Base-by-base conservation (phyloP, 2,329 filamentous ascomycete species). In the Leptographium procerum region DNA sequence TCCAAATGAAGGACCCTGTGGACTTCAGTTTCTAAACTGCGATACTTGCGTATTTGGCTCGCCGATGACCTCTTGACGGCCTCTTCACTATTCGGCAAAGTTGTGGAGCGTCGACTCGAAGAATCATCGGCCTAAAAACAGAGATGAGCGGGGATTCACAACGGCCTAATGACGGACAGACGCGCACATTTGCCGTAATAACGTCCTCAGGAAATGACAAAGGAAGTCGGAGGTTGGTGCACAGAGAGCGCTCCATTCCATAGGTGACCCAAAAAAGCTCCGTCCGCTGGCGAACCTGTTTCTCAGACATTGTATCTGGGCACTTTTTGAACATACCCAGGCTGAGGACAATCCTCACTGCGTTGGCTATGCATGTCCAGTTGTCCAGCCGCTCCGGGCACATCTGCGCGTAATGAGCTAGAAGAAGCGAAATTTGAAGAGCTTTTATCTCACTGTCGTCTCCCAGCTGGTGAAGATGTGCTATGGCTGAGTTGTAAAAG, bases 211-310 rank as follows among this genome's bases (percentile, higher is more conserved):
- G 50, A 31, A 64, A 73, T 1, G 67, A 83, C 6, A 65, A 66
- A 4, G 68, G 77, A n/a, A 83, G 80, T 1, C 81, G 85, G 64
- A 62, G 65, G 3, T 83, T 76, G 66, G 69, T 85, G 33, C 65
- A 73, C 0, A 60, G 61, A 0, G 75, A 82, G 51, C 73, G 75
- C 53, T 76, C 79, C 60, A 68, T 74, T 59, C 87, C 84, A 66
- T 68, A 64, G 31, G 73, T 86, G 34, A 72, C 82, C 33, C 89
- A 85, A 84, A 77, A 84, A 59, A 86, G 89, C 66, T 85, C 75
- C 0, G 76, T 61, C 81, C 81, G 66, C 73, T 75, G 0, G 71
- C 74, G 1, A 60, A 80, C 60, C 77, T 77, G 71, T 70, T 81
- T 1, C 56, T 74, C 73, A 5, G 75, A 77, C 58, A 73, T 81